These are phyloP conservation scores for Limnanthes douglasii DNA, from an alignment of 345 rosid species.

Conservation along the genomic window DNA sequence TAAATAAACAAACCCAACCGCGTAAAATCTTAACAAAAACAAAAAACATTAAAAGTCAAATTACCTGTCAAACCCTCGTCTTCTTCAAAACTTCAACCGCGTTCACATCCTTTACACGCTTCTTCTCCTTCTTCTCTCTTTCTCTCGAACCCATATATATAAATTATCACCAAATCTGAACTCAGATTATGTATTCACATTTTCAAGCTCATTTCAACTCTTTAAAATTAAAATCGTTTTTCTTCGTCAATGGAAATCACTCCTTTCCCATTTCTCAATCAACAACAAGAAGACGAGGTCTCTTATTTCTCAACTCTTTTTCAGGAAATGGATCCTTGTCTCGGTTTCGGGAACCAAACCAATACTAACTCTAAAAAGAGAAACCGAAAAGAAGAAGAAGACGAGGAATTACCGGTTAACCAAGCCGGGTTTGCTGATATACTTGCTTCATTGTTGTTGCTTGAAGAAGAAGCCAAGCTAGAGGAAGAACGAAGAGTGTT, in stretches of 20 bases:
- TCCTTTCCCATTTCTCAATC: conserved; percentile 48
- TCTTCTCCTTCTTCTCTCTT: no score
- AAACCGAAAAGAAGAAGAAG: conserved; percentile 20
- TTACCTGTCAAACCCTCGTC: no score
- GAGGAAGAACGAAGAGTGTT: conserved; percentile 20
- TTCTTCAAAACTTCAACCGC: no score
- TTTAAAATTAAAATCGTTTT: conserved; percentile 11
- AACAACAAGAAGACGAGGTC: conserved; percentile 30
- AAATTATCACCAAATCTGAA: no score
- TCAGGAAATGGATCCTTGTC: conserved; percentile 21
- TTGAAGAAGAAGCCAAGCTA: conserved; percentile 55
- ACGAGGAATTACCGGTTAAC: neutral
- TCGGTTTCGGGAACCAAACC: conserved; percentile 13
- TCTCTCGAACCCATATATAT: no score
- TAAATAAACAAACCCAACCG: no score
- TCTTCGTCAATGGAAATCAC: conserved; percentile 30
- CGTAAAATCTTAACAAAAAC: no score
- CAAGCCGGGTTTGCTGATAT: conserved; percentile 17
- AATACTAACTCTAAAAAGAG: conserved; percentile 21
- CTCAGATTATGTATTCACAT: no score
- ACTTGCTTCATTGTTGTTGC: conserved; percentile 30
- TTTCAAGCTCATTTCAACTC: conserved; percentile 10
- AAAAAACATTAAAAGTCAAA: no score
- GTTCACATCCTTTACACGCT: no score
- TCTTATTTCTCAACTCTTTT: conserved; percentile 17